Evolutionary conservation across 2,329 filamentous ascomycete genomes (phyloP), one percentile per base, ranked within the genome.

Genomic region (Zymoseptoria crescenta): DNA sequence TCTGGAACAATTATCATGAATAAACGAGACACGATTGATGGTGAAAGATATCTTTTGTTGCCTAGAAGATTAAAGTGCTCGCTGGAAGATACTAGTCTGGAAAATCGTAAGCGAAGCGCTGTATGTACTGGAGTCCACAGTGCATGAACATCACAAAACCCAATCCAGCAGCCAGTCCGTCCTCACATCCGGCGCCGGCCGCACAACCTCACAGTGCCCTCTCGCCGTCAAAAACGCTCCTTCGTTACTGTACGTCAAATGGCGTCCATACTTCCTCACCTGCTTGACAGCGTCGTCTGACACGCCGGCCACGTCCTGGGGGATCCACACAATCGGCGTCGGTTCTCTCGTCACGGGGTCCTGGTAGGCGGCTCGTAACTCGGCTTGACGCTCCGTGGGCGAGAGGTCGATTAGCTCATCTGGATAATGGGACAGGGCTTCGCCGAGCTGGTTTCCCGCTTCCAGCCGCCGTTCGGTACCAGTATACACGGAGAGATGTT

Each of bases 381-480:
- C 82, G 58, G 84, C 81, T 70, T 96, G 91, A 67, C 92, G 83
- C 72, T 96, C 90, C 19, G 92, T 88, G 0, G 91, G 89, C 1
- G 89, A 93, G 53, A 97, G 79, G 71, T 97, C 93, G 73, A 96
- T 91, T 64, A 96, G 86, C 77, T 96, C 91, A 69, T 96, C 91
- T 65, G 91, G 86, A 67, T 91, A 88, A 1, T 88, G 87, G 19
- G 89, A 87, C 21, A 91, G 87, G 13, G 78, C 72, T 52, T 29
- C 73, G 82, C 73, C 91, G 87, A 1, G 84, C 82, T 72, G 92
- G 88, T 2, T 85, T 2, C 87, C 87, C 24, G 91, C 87, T n/a
- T 77, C 71, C 49, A 73, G 81, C 73, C 51, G 51, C 16, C 51
- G 51, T 28, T 27, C 51, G 13, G 24, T 29, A 13, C 51, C 51